These are phyloP conservation scores for Kwoniella sp. DNA, from an alignment of 768 basidiomycete species.

Conservation along the genomic window DNA sequence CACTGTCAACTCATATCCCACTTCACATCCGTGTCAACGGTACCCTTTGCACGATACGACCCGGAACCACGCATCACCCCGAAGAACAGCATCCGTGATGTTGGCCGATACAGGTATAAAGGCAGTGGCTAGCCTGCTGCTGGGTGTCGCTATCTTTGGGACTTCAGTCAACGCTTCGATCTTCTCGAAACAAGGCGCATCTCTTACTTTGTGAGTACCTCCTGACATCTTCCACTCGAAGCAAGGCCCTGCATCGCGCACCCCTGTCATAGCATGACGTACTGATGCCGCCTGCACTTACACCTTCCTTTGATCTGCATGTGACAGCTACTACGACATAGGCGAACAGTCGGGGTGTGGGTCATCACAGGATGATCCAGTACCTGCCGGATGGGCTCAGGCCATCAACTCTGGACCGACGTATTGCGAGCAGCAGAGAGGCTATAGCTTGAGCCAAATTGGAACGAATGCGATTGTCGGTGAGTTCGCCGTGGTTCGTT, in stretches of 20 bases:
- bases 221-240: background rate
- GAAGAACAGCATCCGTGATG: background rate
- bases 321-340: conserved; percentile 26
- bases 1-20: too few relatives aligned
- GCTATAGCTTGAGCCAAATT: conserved; percentile 14
- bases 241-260: background rate
- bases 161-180: background rate
- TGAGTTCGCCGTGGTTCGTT: conserved; percentile 13
- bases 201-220: conserved; percentile 1
- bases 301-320: background rate
- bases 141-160: background rate
- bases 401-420: conserved; percentile 14
- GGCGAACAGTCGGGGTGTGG: conserved; percentile 16
- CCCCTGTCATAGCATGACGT: background rate
- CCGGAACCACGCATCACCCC: too few relatives aligned
- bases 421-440: conserved; percentile 21
- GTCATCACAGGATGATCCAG: conserved; percentile 1
- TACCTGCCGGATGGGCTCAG: conserved; percentile 16
- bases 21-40: too few relatives aligned
- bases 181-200: background rate
- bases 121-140: background rate
- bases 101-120: background rate
- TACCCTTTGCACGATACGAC: too few relatives aligned
- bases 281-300: background rate
- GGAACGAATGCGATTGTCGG: conserved; percentile 25